phyloP scores from a whole-genome alignment of 2,329 filamentous ascomycete genomes.

The Lecanosticta acicola region DNA sequence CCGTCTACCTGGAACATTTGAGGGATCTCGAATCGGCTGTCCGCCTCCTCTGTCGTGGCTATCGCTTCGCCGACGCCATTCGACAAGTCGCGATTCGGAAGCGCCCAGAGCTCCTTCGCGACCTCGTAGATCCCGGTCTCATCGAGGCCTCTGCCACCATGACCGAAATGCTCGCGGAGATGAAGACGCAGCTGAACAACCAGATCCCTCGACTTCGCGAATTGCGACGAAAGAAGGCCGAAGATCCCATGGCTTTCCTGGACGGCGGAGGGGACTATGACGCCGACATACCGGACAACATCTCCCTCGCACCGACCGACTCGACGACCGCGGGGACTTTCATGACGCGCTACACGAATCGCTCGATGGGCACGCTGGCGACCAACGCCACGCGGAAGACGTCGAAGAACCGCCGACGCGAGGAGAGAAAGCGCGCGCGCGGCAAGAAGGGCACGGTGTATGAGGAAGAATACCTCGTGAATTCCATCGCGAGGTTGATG shows the following conservation, averaged over 20 bases:
- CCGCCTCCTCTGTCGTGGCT: slow-evolving; percentile 77
- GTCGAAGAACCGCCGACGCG: slow-evolving; percentile 77
- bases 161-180: slow-evolving; percentile 90
- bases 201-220: slow-evolving; percentile 84
- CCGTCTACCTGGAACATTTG: slow-evolving; percentile 76
- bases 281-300: slow-evolving; percentile 80
- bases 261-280: slow-evolving; percentile 55
- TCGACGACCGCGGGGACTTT: slow-evolving; percentile 70
- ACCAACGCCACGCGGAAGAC: slow-evolving; percentile 73
- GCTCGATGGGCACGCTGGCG: slow-evolving; percentile 61
- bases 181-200: slow-evolving; percentile 73
- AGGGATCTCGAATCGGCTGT: slow-evolving; percentile 64
- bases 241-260: slow-evolving; percentile 83
- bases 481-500: slow-evolving; percentile 74
- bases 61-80: slow-evolving; percentile 82
- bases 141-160: slow-evolving; percentile 73
- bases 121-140: slow-evolving; percentile 70
- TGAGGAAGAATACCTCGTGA: slow-evolving; percentile 94
- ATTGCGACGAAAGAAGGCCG: slow-evolving; percentile 70
- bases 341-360: slow-evolving; percentile 87
- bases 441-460: slow-evolving; percentile 97
- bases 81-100: slow-evolving; percentile 62
- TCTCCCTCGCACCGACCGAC: slow-evolving; percentile 83
- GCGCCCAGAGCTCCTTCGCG: slow-evolving; percentile 57
- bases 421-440: slow-evolving; percentile 90